Conservation (phyloP, 495 filamentous ascomycete species). For the Aspergillus steynii region DNA sequence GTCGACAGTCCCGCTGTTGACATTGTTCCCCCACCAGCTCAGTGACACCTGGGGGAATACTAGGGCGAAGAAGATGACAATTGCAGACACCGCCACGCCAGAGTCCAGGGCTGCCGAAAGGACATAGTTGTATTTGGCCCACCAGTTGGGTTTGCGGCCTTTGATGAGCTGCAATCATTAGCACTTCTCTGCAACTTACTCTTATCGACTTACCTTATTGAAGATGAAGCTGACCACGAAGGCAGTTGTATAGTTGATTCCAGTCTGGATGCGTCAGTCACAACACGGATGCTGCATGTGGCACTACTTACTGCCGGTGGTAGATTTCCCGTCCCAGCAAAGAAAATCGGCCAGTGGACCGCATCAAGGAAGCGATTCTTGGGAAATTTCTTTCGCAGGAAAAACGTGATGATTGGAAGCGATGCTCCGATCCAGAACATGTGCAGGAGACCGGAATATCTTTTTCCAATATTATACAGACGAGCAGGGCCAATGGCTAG, state of each 20-base stretch:
- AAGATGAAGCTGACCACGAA: constrained; percentile 79
- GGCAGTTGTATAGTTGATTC: constrained; percentile 78
- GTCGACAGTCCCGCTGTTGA: constrained; percentile 49
- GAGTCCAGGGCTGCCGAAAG: constrained; percentile 80
- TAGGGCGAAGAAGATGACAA: constrained; percentile 81
- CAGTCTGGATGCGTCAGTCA: constrained; percentile 44
- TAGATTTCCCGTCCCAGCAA: constrained; percentile 21
- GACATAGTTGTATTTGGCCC: constrained; percentile 89
- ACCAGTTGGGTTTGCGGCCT: constrained; percentile 68
- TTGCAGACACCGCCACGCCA: constrained; percentile 72
- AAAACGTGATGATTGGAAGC: constrained; percentile 13
- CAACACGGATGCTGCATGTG: neutral
- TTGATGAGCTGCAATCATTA: constrained; percentile 43
- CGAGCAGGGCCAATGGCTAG: constrained; percentile 62
- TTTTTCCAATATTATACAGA: constrained; percentile 54
- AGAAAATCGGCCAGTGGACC: constrained; percentile 24
- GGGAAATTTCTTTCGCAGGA: constrained; percentile 15
- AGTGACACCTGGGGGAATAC: constrained; percentile 68
- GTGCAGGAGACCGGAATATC: constrained; percentile 18
- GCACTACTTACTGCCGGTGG: constrained; percentile 16
- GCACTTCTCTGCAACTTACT: neutral
- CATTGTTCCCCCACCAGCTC: constrained; percentile 73
- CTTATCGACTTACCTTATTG: constrained; percentile 54
- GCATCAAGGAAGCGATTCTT: constrained; percentile 13
- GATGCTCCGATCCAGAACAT: constrained; percentile 23